Evolutionary conservation across 2,329 filamentous ascomycete species (phyloP).

Genomic region (Epichloe uncinata): DNA sequence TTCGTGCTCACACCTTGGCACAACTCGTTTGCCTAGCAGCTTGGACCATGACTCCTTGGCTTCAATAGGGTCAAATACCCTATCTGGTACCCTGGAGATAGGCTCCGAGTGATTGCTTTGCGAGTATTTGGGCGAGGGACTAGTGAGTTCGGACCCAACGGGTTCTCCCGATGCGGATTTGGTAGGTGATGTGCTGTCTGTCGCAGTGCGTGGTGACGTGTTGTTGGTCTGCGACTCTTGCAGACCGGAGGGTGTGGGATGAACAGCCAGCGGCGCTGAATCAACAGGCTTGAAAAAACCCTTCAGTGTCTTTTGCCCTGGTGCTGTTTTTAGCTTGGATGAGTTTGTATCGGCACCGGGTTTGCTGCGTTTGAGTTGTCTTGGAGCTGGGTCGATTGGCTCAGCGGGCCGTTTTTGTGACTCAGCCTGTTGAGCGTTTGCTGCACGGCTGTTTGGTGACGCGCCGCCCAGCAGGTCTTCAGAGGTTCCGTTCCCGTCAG

Average conservation of each 20-base stretch:
- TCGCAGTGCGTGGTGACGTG: neutral
- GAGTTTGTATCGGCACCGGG: conserved; percentile 10
- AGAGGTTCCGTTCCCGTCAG: neutral
- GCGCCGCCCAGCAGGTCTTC: neutral
- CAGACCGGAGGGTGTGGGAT: neutral
- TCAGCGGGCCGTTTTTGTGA: neutral
- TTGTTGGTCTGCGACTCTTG: neutral
- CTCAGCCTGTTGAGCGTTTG: neutral
- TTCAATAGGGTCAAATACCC: conserved; percentile 53
- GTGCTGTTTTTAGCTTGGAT: conserved; percentile 19
- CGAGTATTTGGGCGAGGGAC: neutral
- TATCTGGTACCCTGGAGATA: conserved; percentile 16
- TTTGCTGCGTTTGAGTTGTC: conserved; percentile 15
- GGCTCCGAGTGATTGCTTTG: neutral
- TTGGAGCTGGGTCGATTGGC: neutral
- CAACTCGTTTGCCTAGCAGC: conserved; percentile 60
- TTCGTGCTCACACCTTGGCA: conserved; percentile 74
- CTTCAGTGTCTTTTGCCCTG: conserved; percentile 46
- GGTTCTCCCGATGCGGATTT: neutral
- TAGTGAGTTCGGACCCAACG: neutral
- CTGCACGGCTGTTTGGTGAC: neutral
- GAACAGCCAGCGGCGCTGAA: conserved; percentile 4
- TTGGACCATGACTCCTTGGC: conserved; percentile 77
- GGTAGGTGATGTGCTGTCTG: neutral
- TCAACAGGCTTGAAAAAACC: conserved; percentile 60